Base-by-base conservation (phyloP, 2,329 filamentous ascomycete species). In the Claviceps sp. region DNA sequence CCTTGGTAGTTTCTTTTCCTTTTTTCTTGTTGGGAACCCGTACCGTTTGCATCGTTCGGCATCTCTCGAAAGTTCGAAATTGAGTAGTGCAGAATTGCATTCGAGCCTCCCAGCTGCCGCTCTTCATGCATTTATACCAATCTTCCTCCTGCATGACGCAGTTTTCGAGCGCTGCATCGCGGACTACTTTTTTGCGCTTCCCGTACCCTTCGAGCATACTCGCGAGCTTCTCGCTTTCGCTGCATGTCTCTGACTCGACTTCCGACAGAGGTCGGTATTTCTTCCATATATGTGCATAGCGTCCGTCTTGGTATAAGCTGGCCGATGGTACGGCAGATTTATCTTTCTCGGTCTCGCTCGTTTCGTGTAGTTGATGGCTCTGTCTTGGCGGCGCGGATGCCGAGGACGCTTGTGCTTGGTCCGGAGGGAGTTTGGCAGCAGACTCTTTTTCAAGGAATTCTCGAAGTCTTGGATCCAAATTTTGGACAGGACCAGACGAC, bases 251-350 rank as follows among this genome's bases (percentile, higher is more conserved):
- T 47, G 78, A 75, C 61, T 91, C 84, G 54, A 94, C 71, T 52
- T 85, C 74, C 38, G 73, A 65, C 50, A 86, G 80, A 8, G 91
- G 83, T 53, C 78, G 78, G 74, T 98, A 98, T 53, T 79, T 88
- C 69, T 89, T 91, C 93, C 93, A 98, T 36, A 98, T 74, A 65
- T 97, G 79, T 52, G 90, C 88, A 68, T 82, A 82, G 45, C 78
- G 74, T n/a, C 78, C 78, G 61, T 82, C 78, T 52, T 72, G 76
- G 62, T 73, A 82, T 23, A 79, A 66, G 58, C 75, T 79, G 56
- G 74, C 70, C 1, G 62, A 59, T 1, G 78, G 78, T 5, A 79
- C 72, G 3, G 45, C 34, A 3, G 65, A 54, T 34, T 54, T 46
- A 4, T 57, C 54, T 23, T 56, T 20, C 23, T 54, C 52, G 26